Percentiles rank a stretch among this genome's conserved stretches.
Evolutionary conservation across 2,329 filamentous ascomycete genomes (phyloP).

Genomic region (Ophiostoma himal-ulmi): DNA sequence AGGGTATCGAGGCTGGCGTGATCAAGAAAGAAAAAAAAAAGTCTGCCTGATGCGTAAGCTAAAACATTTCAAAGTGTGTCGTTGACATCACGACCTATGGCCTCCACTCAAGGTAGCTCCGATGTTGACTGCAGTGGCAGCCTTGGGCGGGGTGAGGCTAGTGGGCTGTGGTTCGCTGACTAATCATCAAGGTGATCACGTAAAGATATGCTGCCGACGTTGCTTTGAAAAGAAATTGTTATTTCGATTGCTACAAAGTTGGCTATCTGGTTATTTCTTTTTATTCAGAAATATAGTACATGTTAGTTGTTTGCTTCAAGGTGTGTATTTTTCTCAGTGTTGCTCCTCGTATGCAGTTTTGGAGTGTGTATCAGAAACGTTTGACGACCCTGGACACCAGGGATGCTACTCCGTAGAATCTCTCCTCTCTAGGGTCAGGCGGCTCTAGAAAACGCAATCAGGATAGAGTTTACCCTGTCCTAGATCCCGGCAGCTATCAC

Average conservation of each 20-base stretch:
- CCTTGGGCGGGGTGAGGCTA: constrained; percentile 20
- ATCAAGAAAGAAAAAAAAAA: neutral
- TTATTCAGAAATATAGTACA: too few relatives aligned
- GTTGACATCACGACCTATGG: neutral
- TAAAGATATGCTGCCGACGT: too few relatives aligned
- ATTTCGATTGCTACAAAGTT: neutral
- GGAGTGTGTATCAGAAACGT: constrained; percentile 29
- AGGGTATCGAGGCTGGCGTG: neutral
- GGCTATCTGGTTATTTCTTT: too few relatives aligned
- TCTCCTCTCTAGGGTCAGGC: neutral
- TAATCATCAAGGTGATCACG: constrained; percentile 1
- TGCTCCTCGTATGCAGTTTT: constrained; percentile 7
- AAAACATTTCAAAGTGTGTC: neutral
- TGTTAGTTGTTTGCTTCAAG: neutral
- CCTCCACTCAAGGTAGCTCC: constrained; percentile 4
- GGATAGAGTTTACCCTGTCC: neutral
- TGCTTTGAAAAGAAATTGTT: neutral
- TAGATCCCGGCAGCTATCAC: neutral
- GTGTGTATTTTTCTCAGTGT: neutral
- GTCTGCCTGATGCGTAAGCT: neutral
- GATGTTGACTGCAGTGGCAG: neutral
- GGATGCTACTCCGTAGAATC: neutral
- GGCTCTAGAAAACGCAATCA: neutral
- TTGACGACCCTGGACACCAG: constrained; percentile 26
- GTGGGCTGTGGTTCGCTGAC: constrained; percentile 19